These are phyloP conservation scores for Lanzia echinophila DNA, from an alignment of 2,329 filamentous ascomycete species.

Conservation along the genomic window DNA sequence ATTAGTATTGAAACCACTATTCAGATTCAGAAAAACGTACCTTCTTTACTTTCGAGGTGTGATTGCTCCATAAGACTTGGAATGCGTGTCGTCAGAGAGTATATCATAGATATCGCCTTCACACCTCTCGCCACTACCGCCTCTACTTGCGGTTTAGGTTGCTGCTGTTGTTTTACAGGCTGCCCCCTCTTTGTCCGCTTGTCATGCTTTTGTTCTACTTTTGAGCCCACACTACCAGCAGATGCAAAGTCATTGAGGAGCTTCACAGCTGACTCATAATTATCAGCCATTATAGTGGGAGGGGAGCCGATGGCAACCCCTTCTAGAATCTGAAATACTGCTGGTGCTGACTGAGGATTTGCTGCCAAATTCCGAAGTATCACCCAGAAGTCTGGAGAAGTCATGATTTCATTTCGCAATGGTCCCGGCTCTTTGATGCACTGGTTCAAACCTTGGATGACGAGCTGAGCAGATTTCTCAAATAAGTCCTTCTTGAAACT, in stretches of 20 bases:
- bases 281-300: constrained; percentile 87
- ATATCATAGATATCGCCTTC: constrained; percentile 75
- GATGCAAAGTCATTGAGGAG: constrained; percentile 87
- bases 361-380: constrained; percentile 71
- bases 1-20: not conserved
- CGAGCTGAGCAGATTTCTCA: constrained; percentile 65
- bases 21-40: not conserved
- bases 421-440: constrained; percentile 74
- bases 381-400: constrained; percentile 95
- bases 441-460: constrained; percentile 70
- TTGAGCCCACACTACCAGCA: constrained; percentile 66
- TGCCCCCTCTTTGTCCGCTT: constrained; percentile 35
- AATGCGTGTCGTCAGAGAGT: constrained; percentile 73
- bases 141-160: constrained; percentile 37
- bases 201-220: constrained; percentile 63
- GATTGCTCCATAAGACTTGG: constrained; percentile 87
- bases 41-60: constrained; percentile 77
- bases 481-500: constrained; percentile 74
- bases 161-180: constrained; percentile 38
- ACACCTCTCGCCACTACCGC: constrained; percentile 70
- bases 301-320: constrained; percentile 62
- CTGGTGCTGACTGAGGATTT: constrained; percentile 61
- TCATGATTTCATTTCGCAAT: constrained; percentile 86
- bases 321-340: constrained; percentile 84
- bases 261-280: constrained; percentile 82